A percentile compares a stretch with the other conserved stretches of the same genome.
phyloP scores from a whole-genome alignment of 768 basidiomycete species.

The Suillus decipiens region DNA sequence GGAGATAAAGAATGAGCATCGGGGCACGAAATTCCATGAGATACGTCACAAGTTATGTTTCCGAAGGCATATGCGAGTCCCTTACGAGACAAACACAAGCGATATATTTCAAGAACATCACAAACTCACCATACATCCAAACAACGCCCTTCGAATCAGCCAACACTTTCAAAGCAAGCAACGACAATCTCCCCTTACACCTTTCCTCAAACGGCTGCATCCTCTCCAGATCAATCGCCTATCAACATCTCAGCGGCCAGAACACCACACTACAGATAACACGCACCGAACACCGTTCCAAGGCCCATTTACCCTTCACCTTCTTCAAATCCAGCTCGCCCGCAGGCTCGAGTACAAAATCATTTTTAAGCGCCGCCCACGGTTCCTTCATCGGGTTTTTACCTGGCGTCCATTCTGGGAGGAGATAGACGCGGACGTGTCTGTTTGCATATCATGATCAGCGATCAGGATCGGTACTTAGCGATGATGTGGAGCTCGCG shows the following conservation, averaged over 20 bases:
- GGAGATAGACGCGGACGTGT: conserved; percentile 36
- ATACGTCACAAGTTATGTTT: conserved; percentile 27
- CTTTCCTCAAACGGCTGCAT: conserved; percentile 1
- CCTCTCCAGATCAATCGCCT: conserved; percentile 1
- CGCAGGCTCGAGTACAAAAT: conserved; percentile 26
- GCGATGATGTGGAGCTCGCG: not conserved
- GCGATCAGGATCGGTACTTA: not conserved
- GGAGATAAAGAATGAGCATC: not conserved
- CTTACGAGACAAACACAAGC: not conserved
- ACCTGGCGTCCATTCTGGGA: conserved; percentile 29
- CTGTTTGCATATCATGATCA: conserved; percentile 10
- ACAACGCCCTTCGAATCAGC: not conserved
- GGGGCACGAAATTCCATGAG: conserved; percentile 12
- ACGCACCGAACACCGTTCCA: conserved; percentile 11
- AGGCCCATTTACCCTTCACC: conserved; percentile 25
- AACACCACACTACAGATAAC: not conserved
- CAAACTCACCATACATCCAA: conserved; percentile 24
- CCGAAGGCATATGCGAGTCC: not conserved
- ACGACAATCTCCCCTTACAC: not conserved
- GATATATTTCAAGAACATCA: too few relatives aligned
- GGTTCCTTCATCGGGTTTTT: conserved; percentile 31
- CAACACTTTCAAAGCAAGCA: not conserved
- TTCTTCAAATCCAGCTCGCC: conserved; percentile 22
- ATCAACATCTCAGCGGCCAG: not conserved
- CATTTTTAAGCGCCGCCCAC: conserved; percentile 27